Evolutionary conservation across 306 rosid genomes (phyloP).

Genomic region (Trichosanthes cucumerina): DNA sequence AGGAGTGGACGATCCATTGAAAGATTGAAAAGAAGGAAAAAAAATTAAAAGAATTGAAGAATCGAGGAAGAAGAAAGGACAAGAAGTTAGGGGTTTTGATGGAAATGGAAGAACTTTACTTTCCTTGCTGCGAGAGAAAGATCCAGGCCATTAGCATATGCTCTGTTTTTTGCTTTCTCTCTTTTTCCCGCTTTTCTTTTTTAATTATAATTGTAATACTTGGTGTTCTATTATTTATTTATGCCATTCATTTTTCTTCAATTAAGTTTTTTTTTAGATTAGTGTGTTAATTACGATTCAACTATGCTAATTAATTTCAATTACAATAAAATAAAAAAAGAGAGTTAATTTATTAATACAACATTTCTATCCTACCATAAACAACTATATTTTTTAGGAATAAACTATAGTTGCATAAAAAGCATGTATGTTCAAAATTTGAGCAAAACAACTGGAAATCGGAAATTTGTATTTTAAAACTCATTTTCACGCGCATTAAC

Average conservation of each 20-base stretch:
- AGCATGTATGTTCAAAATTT: no score
- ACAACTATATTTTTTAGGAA: no score
- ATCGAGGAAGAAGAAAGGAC: background rate
- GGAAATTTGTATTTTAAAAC: no score
- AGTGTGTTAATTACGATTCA: no score
- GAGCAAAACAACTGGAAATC: no score
- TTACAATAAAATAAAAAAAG: no score
- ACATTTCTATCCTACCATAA: no score
- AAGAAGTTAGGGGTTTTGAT: background rate
- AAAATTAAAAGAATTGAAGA: background rate
- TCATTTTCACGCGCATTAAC: no score
- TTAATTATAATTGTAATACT: background rate
- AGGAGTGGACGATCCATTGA: constrained; percentile 11
- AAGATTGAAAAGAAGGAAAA: background rate
- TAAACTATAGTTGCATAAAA: no score
- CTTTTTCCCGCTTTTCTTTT: background rate
- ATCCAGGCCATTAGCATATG: background rate
- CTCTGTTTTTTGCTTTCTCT: background rate
- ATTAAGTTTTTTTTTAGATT: no score
- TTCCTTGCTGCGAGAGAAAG: constrained; percentile 22
- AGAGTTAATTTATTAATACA: no score
- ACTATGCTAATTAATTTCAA: no score
- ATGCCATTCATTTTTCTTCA: background rate
- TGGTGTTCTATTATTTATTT: background rate
- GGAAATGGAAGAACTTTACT: constrained; percentile 25